Evolutionary conservation across 2,329 filamentous ascomycete genomes (phyloP), one percentile per base, ranked within the genome.

Genomic region (Ceratocystis papillata): DNA sequence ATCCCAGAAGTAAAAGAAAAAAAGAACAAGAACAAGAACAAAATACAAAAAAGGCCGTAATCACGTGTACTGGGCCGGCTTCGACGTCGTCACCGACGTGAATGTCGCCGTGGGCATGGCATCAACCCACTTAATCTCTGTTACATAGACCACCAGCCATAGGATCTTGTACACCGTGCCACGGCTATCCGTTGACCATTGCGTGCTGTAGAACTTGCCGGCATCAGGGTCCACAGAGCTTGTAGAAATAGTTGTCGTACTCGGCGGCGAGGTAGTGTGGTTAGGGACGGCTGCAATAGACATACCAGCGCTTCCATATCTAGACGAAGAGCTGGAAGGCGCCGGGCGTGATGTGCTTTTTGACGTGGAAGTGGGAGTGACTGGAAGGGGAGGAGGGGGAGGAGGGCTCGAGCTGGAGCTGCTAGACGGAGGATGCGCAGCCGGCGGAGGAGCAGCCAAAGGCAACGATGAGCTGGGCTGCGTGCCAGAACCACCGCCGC

Each of bases 131-230:
- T 79, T 74, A 0, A 80, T 83, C 17, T 83, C 79, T 63, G 79
- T 83, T 33, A 84, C 78, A 3, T 79, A 71, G 59, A 81, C 77
- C 74, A 85, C 78, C 64, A 81, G 79, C 79, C 81, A 83, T 12
- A 84, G 73, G 25, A 87, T 78, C 74, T 85, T 80, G 68, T 77
- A 78, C 12, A 87, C 80, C 5, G 78, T 70, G 57, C 77, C 76
- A 63, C 78, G 78, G 7, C 75, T 75, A 17, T 63, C 66, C 20
- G 82, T 85, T 60, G 80, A 68, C 68, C 78, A 84, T 69, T 83
- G 73, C 4, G 83, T 86, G 72, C 79, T 81, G 68, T 69, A 78
- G 69, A 70, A 67, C 48, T 67, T 74, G 67, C 70, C 75, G 65
- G 74, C 71, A 67, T 77, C 76, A 17, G 72, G 71, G 22, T 74